Conservation (phyloP, 2,329 filamentous ascomycete species). For the Endoconidiophora polonica region DNA sequence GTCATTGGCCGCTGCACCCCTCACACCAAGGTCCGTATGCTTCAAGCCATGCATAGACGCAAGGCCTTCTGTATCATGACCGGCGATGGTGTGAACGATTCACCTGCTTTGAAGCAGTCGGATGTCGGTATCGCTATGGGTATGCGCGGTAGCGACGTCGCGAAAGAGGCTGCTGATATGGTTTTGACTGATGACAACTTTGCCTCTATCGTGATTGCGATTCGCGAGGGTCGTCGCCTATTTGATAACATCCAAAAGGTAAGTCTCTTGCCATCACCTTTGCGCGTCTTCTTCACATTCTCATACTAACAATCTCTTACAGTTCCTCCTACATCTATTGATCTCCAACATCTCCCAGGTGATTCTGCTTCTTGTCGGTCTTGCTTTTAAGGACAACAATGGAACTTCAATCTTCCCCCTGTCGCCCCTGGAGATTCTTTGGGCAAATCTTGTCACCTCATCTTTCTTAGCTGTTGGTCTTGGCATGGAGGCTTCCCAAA, state of each 20-base stretch:
- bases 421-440: constrained; percentile 56
- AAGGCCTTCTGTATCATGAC: constrained; percentile 58
- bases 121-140: constrained; percentile 68
- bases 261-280: constrained; percentile 6
- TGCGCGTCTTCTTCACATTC: neutral
- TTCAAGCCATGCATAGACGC: constrained; percentile 54
- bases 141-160: constrained; percentile 52
- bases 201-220: constrained; percentile 58
- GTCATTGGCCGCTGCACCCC: constrained; percentile 56
- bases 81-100: constrained; percentile 61
- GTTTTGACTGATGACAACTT: constrained; percentile 82
- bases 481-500: constrained; percentile 51
- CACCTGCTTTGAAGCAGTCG: constrained; percentile 53
- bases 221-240: constrained; percentile 51
- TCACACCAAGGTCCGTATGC: constrained; percentile 58
- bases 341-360: constrained; percentile 58
- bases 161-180: constrained; percentile 73
- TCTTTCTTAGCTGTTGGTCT: constrained; percentile 56
- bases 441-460: constrained; percentile 61
- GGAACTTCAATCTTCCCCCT: constrained; percentile 51
- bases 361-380: constrained; percentile 48
- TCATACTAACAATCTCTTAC: constrained; percentile 12
- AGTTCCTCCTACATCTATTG: constrained; percentile 48
- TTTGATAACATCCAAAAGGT: constrained; percentile 65
- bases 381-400: constrained; percentile 47